These are phyloP conservation scores for Xylaria sp. DNA, from an alignment of 2,329 filamentous ascomycete species.

Conservation along the genomic window DNA sequence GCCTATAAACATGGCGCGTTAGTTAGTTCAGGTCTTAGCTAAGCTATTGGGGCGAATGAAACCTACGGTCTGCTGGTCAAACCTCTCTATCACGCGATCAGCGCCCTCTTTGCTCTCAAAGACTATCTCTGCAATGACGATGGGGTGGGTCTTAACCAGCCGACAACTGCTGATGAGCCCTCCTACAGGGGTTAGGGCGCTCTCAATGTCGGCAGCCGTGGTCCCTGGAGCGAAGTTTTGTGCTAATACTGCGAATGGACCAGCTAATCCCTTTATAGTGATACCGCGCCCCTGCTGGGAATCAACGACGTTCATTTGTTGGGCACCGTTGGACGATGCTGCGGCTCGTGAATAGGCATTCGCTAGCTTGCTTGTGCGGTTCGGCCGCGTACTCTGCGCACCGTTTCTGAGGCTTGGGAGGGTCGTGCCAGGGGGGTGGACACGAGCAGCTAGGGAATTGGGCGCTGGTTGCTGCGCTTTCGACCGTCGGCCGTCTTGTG, in stretches of 20 bases:
- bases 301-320: conserved; percentile 52
- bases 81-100: conserved; percentile 77
- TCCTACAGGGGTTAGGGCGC: conserved; percentile 80
- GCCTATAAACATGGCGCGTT: conserved; percentile 59
- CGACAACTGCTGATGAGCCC: conserved; percentile 75
- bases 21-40: conserved; percentile 19
- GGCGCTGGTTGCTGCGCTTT: conserved; percentile 52
- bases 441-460: conserved; percentile 60
- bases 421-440: conserved; percentile 55
- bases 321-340: conserved; percentile 51
- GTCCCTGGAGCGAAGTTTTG: conserved; percentile 87
- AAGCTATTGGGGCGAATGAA: not conserved
- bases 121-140: conserved; percentile 80
- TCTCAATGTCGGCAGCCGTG: conserved; percentile 84
- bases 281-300: conserved; percentile 61
- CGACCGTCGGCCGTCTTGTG: conserved; percentile 56
- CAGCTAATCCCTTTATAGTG: conserved; percentile 77
- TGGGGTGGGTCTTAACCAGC: conserved; percentile 73
- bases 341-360: conserved; percentile 57
- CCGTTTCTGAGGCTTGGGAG: conserved; percentile 39
- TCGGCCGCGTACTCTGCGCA: conserved; percentile 41
- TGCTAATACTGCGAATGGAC: conserved; percentile 77
- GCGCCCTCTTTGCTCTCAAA: conserved; percentile 79
- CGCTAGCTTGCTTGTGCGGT: conserved; percentile 56
- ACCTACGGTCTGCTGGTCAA: conserved; percentile 81